Percentiles rank a stretch among this genome's conserved stretches.
Conservation (phyloP, 805 yeast species). For the Kregervanrija delftensis region DNA sequence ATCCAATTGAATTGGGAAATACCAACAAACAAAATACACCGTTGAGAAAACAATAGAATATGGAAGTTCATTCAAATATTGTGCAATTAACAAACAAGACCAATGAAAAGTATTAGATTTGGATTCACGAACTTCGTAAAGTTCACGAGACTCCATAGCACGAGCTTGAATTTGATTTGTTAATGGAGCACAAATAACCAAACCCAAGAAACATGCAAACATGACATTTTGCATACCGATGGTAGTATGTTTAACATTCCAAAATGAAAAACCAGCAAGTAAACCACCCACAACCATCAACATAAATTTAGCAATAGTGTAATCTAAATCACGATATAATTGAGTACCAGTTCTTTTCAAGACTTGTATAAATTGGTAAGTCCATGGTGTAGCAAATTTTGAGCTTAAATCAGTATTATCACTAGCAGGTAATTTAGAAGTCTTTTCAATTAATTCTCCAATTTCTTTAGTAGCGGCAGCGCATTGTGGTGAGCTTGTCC, state of each 20-base stretch:
- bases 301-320: conserved; percentile 41
- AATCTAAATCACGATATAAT: conserved; percentile 42
- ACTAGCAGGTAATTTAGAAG: conserved; percentile 7
- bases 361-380: conserved; percentile 30
- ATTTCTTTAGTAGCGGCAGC: conserved; percentile 24
- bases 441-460: conserved; percentile 18
- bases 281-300: conserved; percentile 34
- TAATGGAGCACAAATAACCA: conserved; percentile 51
- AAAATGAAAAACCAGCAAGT: conserved; percentile 55
- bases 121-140: conserved; percentile 65
- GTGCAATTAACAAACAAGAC: conserved; percentile 50
- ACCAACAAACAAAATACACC: conserved; percentile 36
- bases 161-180: conserved; percentile 60
- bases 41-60: conserved; percentile 46
- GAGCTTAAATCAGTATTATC: conserved; percentile 11
- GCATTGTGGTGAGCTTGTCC: conserved; percentile 36
- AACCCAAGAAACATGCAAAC: conserved; percentile 46
- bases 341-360: conserved; percentile 32
- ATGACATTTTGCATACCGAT: conserved; percentile 55
- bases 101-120: conserved; percentile 71
- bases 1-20: conserved; percentile 30
- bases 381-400: conserved; percentile 41
- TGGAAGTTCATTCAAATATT: conserved; percentile 53
- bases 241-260: conserved; percentile 43
- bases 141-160: conserved; percentile 50